A percentile compares a stretch with the other conserved stretches of the same genome.
phyloP scores from a whole-genome alignment of 2,329 filamentous ascomycete species.

The Diaporthe velutina region DNA sequence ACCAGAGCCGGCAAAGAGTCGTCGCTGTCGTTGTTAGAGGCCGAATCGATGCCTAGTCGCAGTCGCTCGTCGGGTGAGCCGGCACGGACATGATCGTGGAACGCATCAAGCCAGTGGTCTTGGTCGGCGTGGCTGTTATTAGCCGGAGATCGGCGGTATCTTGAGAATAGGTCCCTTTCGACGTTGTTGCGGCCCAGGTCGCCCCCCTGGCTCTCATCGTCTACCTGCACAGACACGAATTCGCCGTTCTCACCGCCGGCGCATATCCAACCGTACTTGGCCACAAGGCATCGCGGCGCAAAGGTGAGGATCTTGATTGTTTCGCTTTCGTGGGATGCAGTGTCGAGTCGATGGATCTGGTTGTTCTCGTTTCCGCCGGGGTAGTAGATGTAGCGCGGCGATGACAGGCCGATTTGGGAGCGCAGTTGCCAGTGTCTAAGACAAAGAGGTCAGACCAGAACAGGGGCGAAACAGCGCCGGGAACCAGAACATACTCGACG shows the following conservation, averaged over 20 bases:
- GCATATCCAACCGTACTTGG: constrained; percentile 88
- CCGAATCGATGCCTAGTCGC: constrained; percentile 39
- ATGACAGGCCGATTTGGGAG: constrained; percentile 87
- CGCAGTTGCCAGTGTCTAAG: constrained; percentile 87
- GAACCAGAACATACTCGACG: constrained; percentile 66
- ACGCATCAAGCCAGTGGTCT: constrained; percentile 44
- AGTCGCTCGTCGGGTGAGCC: constrained; percentile 33
- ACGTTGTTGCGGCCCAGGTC: constrained; percentile 45
- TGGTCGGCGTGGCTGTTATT: constrained; percentile 13
- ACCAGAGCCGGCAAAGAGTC: constrained; percentile 45
- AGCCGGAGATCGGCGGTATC: constrained; percentile 32
- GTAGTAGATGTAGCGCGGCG: constrained; percentile 85
- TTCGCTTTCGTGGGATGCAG: constrained; percentile 77
- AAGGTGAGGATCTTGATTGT: constrained; percentile 79
- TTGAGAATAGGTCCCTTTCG: constrained; percentile 50
- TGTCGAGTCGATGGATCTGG: constrained; percentile 76
- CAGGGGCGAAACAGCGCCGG: constrained; percentile 64
- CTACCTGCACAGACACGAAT: constrained; percentile 82
- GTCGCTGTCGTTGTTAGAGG: constrained; percentile 42
- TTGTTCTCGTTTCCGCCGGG: constrained; percentile 78
- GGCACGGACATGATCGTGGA: constrained; percentile 40
- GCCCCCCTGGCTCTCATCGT: constrained; percentile 50
- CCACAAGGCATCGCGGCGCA: constrained; percentile 87
- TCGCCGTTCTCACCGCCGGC: constrained; percentile 91
- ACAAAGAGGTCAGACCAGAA: constrained; percentile 23